These are phyloP conservation scores for Myriangium duriaei DNA, from an alignment of 2,329 filamentous ascomycete genomes.

Conservation along the genomic window DNA sequence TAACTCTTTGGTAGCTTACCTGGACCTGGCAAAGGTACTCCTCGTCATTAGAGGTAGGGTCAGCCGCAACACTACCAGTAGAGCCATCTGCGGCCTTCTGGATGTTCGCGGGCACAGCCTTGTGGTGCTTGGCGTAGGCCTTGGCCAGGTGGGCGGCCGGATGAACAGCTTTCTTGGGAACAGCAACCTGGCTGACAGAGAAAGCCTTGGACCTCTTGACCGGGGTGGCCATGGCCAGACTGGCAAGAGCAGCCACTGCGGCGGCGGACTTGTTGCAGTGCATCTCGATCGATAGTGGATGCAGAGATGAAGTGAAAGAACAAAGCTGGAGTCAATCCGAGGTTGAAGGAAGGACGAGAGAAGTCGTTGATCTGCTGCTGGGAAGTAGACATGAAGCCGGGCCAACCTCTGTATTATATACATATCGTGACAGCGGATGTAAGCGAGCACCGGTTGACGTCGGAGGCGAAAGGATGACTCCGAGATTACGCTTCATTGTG, in stretches of 20 bases:
- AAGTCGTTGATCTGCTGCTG: background rate
- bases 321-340: background rate
- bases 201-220: constrained; percentile 17
- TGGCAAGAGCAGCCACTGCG: constrained; percentile 20
- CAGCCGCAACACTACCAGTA: constrained; percentile 28
- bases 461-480: background rate
- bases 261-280: constrained; percentile 16
- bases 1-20: constrained; percentile 10
- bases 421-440: background rate
- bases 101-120: constrained; percentile 12
- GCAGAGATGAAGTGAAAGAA: constrained; percentile 1
- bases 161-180: constrained; percentile 2
- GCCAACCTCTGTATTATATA: background rate
- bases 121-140: constrained; percentile 12
- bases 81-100: constrained; percentile 20
- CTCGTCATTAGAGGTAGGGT: constrained; percentile 20
- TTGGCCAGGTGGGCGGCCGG: constrained; percentile 17
- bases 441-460: too few species aligned
- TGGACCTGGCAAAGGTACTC: constrained; percentile 41
- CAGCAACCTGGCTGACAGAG: constrained; percentile 19
- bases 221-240: constrained; percentile 19
- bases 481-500: background rate
- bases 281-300: constrained; percentile 13
- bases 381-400: background rate
- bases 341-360: background rate